These are phyloP conservation scores for Leccinum barrowsii DNA, from an alignment of 768 basidiomycete species.

Conservation along the genomic window DNA sequence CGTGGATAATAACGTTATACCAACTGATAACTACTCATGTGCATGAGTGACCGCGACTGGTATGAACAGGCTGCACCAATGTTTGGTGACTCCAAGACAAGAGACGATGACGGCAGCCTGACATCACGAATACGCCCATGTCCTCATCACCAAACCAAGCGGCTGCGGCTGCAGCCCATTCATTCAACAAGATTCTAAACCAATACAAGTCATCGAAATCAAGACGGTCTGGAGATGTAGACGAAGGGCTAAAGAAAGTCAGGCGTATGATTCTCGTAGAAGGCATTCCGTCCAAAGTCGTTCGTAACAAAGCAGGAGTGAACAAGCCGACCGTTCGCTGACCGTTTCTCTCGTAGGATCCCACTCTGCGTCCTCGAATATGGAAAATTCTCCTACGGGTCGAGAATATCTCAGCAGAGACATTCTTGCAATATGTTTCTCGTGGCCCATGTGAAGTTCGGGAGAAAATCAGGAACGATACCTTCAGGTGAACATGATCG, in stretches of 20 bases:
- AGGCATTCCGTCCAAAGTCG: slow-evolving; percentile 76
- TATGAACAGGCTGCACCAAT: no score
- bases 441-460: slow-evolving; percentile 84
- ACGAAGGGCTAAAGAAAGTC: slow-evolving; percentile 83
- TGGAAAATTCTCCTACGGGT: slow-evolving; percentile 94
- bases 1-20: background rate
- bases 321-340: background rate
- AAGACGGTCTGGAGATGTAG: slow-evolving; percentile 59
- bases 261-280: slow-evolving; percentile 86
- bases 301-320: slow-evolving; percentile 36
- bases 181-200: slow-evolving; percentile 77
- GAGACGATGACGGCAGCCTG: background rate
- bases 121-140: slow-evolving; percentile 16
- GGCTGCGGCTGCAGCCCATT: slow-evolving; percentile 51
- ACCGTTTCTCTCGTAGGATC: slow-evolving; percentile 47
- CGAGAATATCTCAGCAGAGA: slow-evolving; percentile 70
- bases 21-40: slow-evolving; percentile 3
- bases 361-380: slow-evolving; percentile 81
- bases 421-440: slow-evolving; percentile 73
- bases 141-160: slow-evolving; percentile 24
- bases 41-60: background rate
- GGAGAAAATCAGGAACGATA: slow-evolving; percentile 94
- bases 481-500: slow-evolving; percentile 66
- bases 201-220: slow-evolving; percentile 69
- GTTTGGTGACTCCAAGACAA: background rate